Base-by-base conservation (phyloP, 257 asterid genomes). In the Solanum raphanifolium region DNA sequence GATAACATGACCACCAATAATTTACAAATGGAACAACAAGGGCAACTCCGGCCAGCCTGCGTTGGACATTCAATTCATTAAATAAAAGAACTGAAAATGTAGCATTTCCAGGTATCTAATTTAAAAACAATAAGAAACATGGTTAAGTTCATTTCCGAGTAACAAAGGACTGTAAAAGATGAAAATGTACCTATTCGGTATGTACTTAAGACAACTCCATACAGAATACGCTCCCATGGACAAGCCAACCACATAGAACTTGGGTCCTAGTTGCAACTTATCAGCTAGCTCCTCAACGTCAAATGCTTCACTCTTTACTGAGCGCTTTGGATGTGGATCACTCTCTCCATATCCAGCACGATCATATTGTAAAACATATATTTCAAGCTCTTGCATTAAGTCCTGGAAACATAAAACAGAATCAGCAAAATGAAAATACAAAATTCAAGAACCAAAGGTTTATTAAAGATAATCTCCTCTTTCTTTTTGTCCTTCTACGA, bases 331-430 rank as follows among this genome's bases (percentile, higher is more conserved):
- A 90, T 95, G 91, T 34, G 99, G 98, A 76, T 94, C 97, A 65
- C 99, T 96, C 87, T 96, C 99, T 31, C 98, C 98, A 73, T 95
- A 96, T 12, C 99, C 99, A 8, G 98, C 98, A 38, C 99, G 97
- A 90, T 96, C 99, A 86, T 91, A 96, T 82, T 94, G 90, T 41
- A 95, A 84, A 68, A 95, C n/a, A 89, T 93, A 96, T 83, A 95
- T 46, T 84, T 84, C 55, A 13, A 90, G 91, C 89, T 94, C 98
- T 83, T 93, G 88, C 27, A 94, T 38, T 38, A 94, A 91, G 83
- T 94, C 98, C 99, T 96, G 90, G 72, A 20, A 71, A 68, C 21
- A 46, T 32, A 78, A 89, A 21, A 68, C 82, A 21, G 55, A 73
- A 88, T 86, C 31, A 86, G 66, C 18, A 52, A 36, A 85, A 25